Percentiles rank a stretch among this genome's conserved stretches.
Conservation (phyloP, 1,139 yeast species). For the Kurtzmaniella quercitrusa region DNA sequence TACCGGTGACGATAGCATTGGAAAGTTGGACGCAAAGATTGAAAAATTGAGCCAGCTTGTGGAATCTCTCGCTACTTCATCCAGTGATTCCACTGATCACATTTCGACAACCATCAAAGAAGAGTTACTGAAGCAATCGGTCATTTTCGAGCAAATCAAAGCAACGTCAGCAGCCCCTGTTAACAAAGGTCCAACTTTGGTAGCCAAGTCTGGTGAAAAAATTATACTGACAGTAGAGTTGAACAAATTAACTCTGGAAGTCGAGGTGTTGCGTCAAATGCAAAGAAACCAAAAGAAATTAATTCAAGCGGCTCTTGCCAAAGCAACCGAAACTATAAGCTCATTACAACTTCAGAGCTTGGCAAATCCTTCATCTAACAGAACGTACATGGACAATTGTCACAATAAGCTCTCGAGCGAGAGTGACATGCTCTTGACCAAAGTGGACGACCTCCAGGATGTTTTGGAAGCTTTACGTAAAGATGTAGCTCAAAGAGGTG, state of each 20-base stretch:
- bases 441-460: slow-evolving; percentile 90
- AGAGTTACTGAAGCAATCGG: slow-evolving; percentile 5
- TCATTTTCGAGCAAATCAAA: slow-evolving; percentile 6
- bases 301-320: slow-evolving; percentile 41
- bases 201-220: background rate
- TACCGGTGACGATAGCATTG: slow-evolving; percentile 11
- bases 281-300: slow-evolving; percentile 43
- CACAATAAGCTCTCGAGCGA: slow-evolving; percentile 71
- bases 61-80: background rate
- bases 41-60: slow-evolving; percentile 20
- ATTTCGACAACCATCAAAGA: slow-evolving; percentile 21
- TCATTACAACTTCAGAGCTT: slow-evolving; percentile 43
- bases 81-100: background rate
- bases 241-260: slow-evolving; percentile 46
- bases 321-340: slow-evolving; percentile 45
- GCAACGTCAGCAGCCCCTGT: background rate
- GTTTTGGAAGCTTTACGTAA: slow-evolving; percentile 83
- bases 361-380: slow-evolving; percentile 35
- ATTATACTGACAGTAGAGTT: slow-evolving; percentile 18
- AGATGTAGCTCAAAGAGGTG: slow-evolving; percentile 92
- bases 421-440: slow-evolving; percentile 69
- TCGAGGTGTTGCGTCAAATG: slow-evolving; percentile 62
- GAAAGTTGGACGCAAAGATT: slow-evolving; percentile 25
- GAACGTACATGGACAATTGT: slow-evolving; percentile 74
- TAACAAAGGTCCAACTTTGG: background rate